These are phyloP conservation scores for Chlorella sp. DNA, from an alignment of 139 green algal species.

Conservation along the genomic window DNA sequence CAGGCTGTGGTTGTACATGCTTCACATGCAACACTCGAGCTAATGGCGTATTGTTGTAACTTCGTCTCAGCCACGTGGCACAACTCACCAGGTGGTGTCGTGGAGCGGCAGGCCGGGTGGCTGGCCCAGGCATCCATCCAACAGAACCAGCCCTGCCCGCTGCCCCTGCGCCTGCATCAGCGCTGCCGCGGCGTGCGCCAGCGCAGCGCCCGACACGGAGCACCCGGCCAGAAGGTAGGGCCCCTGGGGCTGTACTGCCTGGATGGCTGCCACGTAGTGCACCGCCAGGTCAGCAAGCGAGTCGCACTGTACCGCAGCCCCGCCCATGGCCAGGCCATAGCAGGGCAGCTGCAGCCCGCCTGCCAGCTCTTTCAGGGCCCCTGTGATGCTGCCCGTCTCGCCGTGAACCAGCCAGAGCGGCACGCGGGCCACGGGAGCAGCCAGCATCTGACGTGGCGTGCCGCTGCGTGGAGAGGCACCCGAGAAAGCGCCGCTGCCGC, in stretches of 20 bases:
- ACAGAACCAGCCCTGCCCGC: slow-evolving; percentile 62
- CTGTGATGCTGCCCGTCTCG: slow-evolving; percentile 60
- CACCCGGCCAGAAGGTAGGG: slow-evolving; percentile 68
- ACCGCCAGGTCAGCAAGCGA: slow-evolving; percentile 40
- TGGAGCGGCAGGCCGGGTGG: slow-evolving; percentile 46
- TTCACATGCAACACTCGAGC: no score
- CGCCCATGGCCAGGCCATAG: slow-evolving; percentile 49
- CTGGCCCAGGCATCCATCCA: slow-evolving; percentile 64
- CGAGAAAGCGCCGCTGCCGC: neutral
- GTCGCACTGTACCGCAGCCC: slow-evolving; percentile 31
- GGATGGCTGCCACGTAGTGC: slow-evolving; percentile 43
- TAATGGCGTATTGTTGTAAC: no score
- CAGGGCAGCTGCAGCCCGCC: slow-evolving; percentile 38
- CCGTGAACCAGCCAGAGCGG: slow-evolving; percentile 76
- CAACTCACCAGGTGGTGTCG: slow-evolving; percentile 51
- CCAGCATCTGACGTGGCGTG: slow-evolving; percentile 19
- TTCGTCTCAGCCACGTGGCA: neutral
- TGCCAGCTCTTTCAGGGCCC: slow-evolving; percentile 44
- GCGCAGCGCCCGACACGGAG: slow-evolving; percentile 53
- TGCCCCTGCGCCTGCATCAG: slow-evolving; percentile 44
- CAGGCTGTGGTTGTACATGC: no score
- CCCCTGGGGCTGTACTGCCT: slow-evolving; percentile 60
- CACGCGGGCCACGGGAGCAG: slow-evolving; percentile 48
- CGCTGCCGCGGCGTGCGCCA: slow-evolving; percentile 58
- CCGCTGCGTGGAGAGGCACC: slow-evolving; percentile 1